Evolutionary conservation across 225 moss, liverwort and hornwort genomes (phyloP).

Genomic region (Neckera pumila): DNA sequence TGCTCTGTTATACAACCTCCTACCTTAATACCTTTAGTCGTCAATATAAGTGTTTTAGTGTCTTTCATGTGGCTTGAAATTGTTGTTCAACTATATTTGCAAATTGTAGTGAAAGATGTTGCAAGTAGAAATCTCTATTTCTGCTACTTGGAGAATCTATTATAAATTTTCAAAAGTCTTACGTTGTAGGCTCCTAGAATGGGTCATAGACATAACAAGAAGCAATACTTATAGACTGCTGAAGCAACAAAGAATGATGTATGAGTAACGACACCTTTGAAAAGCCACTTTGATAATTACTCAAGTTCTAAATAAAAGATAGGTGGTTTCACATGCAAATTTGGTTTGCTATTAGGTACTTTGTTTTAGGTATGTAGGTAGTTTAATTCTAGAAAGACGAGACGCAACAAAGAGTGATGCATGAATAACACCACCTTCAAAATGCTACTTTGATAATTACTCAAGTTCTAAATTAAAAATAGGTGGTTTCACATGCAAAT

Average conservation of each 20-base stretch:
- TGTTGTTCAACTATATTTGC: neutral
- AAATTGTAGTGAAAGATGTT: neutral
- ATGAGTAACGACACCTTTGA: neutral
- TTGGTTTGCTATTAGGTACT: too few species aligned
- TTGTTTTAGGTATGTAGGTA: too few species aligned
- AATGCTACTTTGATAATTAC: neutral
- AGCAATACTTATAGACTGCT: neutral
- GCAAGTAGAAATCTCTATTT: neutral
- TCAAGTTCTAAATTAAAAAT: neutral
- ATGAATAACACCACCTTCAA: neutral
- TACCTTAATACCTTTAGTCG: rapidly evolving
- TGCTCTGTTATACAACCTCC: too few species aligned
- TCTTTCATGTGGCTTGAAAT: neutral
- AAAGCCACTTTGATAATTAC: neutral
- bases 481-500: too few species aligned
- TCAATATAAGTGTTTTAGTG: neutral
- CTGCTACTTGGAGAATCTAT: rapidly evolving
- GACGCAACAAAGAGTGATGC: too few species aligned
- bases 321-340: too few species aligned
- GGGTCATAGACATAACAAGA: neutral
- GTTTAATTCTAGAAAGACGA: neutral
- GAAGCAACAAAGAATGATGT: neutral
- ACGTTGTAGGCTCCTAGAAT: rapidly evolving
- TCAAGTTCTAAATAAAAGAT: neutral
- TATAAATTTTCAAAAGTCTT: too few species aligned